A percentile compares a stretch with the other conserved stretches of the same genome.
Conservation (phyloP, 495 filamentous ascomycete species). For the Polyplosphaeria fusca region DNA sequence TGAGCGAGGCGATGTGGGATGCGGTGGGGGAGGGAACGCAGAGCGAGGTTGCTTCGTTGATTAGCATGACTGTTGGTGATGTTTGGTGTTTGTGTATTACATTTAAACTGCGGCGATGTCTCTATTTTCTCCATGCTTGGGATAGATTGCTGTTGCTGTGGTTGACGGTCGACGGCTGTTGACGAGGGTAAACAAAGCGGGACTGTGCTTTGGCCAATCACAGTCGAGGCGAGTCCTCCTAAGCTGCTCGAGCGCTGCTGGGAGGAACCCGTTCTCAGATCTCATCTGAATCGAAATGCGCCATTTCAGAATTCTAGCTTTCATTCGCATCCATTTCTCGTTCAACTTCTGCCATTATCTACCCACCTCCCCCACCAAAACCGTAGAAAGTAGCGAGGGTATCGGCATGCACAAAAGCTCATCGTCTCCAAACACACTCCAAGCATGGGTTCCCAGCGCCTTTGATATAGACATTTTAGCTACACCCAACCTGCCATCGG, state of each 20-base stretch:
- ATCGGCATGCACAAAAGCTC: constrained; percentile 18
- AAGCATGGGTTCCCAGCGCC: background rate
- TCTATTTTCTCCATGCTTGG: constrained; percentile 24
- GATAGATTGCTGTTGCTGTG: background rate
- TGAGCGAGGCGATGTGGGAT: constrained; percentile 32
- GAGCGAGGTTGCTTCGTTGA: constrained; percentile 19
- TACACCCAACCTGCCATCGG: constrained; percentile 9
- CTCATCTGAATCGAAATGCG: too few relatives aligned
- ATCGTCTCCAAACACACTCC: background rate
- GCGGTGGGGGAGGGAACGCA: constrained; percentile 35
- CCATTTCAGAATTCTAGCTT: too few relatives aligned
- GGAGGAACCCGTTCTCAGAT: too few relatives aligned
- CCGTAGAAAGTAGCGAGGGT: constrained; percentile 25
- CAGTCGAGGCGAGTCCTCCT: too few relatives aligned
- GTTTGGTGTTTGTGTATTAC: constrained; percentile 1
- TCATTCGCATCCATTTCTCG: too few relatives aligned
- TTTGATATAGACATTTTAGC: constrained; percentile 19
- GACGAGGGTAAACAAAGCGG: constrained; percentile 22
- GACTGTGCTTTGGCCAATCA: constrained; percentile 14
- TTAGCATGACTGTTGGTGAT: background rate
- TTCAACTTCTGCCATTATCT: background rate
- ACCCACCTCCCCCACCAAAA: background rate
- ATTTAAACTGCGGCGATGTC: constrained; percentile 24
- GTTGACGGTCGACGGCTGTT: constrained; percentile 6
- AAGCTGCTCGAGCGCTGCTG: too few relatives aligned